A percentile compares a stretch with the other conserved stretches of the same genome.
phyloP scores from a whole-genome alignment of 2,329 filamentous ascomycete species.

The Alternaria brassicicola region DNA sequence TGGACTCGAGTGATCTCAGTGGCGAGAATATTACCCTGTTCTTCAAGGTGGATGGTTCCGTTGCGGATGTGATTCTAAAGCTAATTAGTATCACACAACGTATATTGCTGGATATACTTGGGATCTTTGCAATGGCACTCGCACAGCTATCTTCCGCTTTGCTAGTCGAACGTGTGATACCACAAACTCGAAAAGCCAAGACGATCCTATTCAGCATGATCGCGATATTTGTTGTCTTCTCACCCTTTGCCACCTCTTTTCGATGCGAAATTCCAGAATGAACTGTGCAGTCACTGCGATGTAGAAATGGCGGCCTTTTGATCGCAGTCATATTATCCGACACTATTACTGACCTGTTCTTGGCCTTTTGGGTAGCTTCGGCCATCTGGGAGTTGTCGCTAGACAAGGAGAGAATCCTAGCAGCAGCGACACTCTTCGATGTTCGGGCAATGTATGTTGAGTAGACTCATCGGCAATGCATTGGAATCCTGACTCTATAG shows the following conservation, averaged over 20 bases:
- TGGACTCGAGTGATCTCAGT: constrained; percentile 6
- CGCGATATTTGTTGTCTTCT: constrained; percentile 19
- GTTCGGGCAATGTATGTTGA: constrained; percentile 20
- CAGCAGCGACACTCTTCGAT: constrained; percentile 22
- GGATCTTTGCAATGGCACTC: constrained; percentile 19
- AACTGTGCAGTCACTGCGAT: constrained; percentile 12
- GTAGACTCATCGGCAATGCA: background rate
- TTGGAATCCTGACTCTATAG: background rate
- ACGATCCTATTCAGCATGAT: constrained; percentile 19
- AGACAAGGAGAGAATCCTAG: constrained; percentile 10
- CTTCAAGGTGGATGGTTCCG: constrained; percentile 19
- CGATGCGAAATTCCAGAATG: constrained; percentile 25
- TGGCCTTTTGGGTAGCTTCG: constrained; percentile 36
- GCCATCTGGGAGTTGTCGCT: constrained; percentile 28
- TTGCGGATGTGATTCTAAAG: background rate
- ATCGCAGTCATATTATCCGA: constrained; percentile 28
- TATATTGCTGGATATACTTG: constrained; percentile 20
- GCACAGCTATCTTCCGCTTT: constrained; percentile 27
- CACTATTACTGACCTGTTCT: constrained; percentile 28
- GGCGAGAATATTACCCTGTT: constrained; percentile 8
- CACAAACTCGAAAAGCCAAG: constrained; percentile 17
- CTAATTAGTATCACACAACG: constrained; percentile 13
- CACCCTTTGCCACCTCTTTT: constrained; percentile 21
- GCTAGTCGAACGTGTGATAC: constrained; percentile 26
- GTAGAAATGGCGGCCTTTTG: constrained; percentile 17